A percentile compares a stretch with the other conserved stretches of the same genome.
These are phyloP conservation scores for Tricholoma matsutake DNA, from an alignment of 768 basidiomycete genomes.

Conservation along the genomic window DNA sequence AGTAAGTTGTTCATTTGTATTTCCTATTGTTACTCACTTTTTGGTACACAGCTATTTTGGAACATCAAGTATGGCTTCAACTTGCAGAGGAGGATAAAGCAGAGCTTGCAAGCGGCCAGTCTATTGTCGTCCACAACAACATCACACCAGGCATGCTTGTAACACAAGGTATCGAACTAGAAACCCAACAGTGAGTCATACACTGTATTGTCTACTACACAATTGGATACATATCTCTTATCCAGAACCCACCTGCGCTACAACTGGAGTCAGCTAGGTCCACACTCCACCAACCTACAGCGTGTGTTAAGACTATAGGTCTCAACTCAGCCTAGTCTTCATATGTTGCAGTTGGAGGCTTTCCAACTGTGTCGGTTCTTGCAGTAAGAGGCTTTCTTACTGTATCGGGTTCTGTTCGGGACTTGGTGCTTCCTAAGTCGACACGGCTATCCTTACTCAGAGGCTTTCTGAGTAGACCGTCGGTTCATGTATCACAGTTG, in stretches of 20 bases:
- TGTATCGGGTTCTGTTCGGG: no score
- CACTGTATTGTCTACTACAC: background rate
- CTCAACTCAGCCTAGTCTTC: no score
- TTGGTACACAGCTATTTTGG: slow-evolving; percentile 3
- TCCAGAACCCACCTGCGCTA: background rate
- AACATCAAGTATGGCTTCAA: slow-evolving; percentile 7
- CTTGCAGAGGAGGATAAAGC: slow-evolving; percentile 11
- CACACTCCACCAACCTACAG: slow-evolving; percentile 17
- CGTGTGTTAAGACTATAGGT: no score
- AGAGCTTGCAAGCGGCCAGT: background rate
- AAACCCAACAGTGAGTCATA: background rate
- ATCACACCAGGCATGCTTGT: slow-evolving; percentile 21
- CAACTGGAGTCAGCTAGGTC: background rate
- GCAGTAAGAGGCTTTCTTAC: no score
- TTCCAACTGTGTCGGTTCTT: no score
- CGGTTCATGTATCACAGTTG: no score
- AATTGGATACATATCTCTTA: background rate
- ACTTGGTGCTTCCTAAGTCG: no score
- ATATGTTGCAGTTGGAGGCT: no score
- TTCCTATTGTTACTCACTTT: background rate
- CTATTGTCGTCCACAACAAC: slow-evolving; percentile 5
- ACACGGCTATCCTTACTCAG: no score
- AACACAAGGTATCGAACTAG: slow-evolving; percentile 13
- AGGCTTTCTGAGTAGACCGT: no score
- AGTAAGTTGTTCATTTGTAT: background rate